These are phyloP conservation scores for Gloeostereum incarnatum DNA, from an alignment of 768 basidiomycete species.

Conservation along the genomic window DNA sequence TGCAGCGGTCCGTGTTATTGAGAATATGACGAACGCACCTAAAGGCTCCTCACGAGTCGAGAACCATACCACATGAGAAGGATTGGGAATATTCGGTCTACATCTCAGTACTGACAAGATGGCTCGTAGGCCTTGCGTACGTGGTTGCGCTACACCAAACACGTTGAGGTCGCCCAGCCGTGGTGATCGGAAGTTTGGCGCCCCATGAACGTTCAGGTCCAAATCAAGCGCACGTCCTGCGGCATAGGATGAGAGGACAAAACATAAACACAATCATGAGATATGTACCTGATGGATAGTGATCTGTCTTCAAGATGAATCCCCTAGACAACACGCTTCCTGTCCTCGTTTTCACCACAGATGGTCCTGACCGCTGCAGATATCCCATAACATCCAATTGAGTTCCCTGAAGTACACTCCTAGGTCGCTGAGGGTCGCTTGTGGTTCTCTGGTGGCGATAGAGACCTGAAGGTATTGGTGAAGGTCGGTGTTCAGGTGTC, in stretches of 20 bases:
- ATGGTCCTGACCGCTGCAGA: constrained; percentile 57
- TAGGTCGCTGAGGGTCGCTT: too few relatives aligned
- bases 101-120: constrained; percentile 81
- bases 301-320: constrained; percentile 92
- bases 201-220: constrained; percentile 87
- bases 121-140: constrained; percentile 83
- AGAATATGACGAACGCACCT: constrained; percentile 35
- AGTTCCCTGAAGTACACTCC: too few relatives aligned
- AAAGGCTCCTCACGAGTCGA: constrained; percentile 95
- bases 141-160: constrained; percentile 93
- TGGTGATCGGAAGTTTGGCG: constrained; percentile 90
- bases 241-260: constrained; percentile 2
- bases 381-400: constrained; percentile 51
- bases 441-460: too few relatives aligned
- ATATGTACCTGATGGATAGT: constrained; percentile 63
- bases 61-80: constrained; percentile 87
- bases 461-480: too few relatives aligned
- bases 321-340: constrained; percentile 83
- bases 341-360: constrained; percentile 72
- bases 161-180: constrained; percentile 77
- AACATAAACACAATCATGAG: neutral
- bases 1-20: neutral
- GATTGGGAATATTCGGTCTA: constrained; percentile 50
- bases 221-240: constrained; percentile 83
- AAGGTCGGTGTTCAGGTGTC: too few relatives aligned